phyloP scores from a whole-genome alignment of 371 early-diverging fungal species.

The Rhizopus microsporus region DNA sequence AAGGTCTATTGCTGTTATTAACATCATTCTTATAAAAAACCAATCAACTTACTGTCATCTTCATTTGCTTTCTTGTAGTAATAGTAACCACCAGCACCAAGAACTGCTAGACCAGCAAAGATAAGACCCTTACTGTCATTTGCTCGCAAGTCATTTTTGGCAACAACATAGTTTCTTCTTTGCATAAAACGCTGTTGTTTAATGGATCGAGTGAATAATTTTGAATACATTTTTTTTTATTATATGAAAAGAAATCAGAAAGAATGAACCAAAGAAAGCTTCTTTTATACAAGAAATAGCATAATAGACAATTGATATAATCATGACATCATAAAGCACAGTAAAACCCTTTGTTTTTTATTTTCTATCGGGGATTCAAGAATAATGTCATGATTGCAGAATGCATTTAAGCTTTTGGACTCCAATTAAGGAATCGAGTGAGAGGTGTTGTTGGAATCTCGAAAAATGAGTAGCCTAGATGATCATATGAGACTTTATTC shows the following conservation, averaged over 20 bases:
- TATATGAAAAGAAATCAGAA: not conserved
- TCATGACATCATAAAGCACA: constrained; percentile 23
- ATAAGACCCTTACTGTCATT: constrained; percentile 2
- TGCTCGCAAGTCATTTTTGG: not conserved
- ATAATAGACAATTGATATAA: constrained; percentile 8
- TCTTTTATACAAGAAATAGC: constrained; percentile 4
- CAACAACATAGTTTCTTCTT: constrained; percentile 2
- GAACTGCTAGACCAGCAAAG: constrained; percentile 9
- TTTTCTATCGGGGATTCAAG: not conserved
- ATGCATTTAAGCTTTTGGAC: constrained; percentile 28
- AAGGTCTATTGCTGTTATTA: too few relatives aligned
- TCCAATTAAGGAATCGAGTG: constrained; percentile 45
- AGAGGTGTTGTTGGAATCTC: constrained; percentile 48
- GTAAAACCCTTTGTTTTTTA: not conserved
- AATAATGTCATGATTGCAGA: constrained; percentile 5
- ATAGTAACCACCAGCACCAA: constrained; percentile 21
- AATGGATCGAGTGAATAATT: not conserved
- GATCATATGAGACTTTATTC: not conserved
- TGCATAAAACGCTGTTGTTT: not conserved
- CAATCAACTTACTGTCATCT: constrained; percentile 8
- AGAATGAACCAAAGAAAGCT: not conserved
- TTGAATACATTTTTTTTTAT: constrained; percentile 6
- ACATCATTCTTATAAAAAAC: too few relatives aligned
- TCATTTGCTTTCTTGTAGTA: constrained; percentile 21
- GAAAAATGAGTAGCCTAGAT: constrained; percentile 47